These are phyloP conservation scores for Suillus subluteus DNA, from an alignment of 768 basidiomycete genomes.

Conservation along the genomic window DNA sequence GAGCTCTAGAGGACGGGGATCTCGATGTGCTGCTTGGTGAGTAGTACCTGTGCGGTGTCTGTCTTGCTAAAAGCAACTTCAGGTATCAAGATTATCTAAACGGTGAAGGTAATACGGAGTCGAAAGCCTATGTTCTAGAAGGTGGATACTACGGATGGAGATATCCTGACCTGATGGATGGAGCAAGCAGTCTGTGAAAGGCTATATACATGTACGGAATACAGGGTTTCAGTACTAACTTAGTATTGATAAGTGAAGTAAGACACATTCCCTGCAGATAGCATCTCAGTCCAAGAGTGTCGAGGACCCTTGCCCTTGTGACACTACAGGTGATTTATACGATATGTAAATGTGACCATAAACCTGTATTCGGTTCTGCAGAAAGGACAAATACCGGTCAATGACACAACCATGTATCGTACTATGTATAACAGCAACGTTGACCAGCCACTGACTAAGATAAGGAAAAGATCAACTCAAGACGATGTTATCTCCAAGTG, in stretches of 20 bases:
- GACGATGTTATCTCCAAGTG: background rate
- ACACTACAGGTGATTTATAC: background rate
- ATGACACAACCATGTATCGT: background rate
- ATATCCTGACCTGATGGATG: slow-evolving; percentile 8
- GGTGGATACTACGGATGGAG: slow-evolving; percentile 49
- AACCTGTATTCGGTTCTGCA: background rate
- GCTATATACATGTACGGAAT: background rate
- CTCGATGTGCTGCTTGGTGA: slow-evolving; percentile 60
- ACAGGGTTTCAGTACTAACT: background rate
- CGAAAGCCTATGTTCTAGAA: slow-evolving; percentile 44
- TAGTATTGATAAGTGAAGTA: background rate
- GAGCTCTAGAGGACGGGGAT: slow-evolving; percentile 52
- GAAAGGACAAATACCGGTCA: no score
- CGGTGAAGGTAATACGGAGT: slow-evolving; percentile 31
- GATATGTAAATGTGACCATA: background rate
- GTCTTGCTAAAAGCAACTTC: background rate
- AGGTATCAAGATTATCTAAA: slow-evolving; percentile 58
- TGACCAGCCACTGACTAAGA: background rate
- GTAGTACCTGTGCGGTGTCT: slow-evolving; percentile 9
- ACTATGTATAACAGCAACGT: background rate
- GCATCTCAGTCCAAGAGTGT: background rate
- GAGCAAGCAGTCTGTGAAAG: background rate
- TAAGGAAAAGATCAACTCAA: slow-evolving; percentile 1
- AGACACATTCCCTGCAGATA: background rate
- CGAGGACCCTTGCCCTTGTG: background rate